Evolutionary conservation across 805 yeast species (phyloP), one percentile per base, ranked within the genome.

Genomic region (Ogataea salicorniae): DNA sequence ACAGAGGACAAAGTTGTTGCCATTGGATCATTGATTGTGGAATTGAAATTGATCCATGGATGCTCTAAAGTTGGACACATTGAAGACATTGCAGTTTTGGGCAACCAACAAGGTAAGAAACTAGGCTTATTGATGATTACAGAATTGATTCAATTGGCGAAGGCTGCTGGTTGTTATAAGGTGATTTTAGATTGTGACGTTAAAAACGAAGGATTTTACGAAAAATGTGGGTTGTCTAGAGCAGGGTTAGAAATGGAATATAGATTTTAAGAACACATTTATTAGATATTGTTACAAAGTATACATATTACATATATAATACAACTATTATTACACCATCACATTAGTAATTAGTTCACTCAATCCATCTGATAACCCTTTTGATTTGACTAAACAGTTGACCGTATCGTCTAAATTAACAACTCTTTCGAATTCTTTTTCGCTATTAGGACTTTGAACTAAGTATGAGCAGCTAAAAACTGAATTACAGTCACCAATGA

Each of bases 31-130:
- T 68, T 92, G 14, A 59, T 94, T 11, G 71, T 94, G 7, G 99
- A 92, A 64, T 76, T 75, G 43, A 92, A 92, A 65, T 68, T 84
- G 52, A 89, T 94, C 52, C 99, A 92, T 67, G 79, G 71, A 37
- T 81, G 94, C 63, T 95, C 96, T 0, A 66, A 75, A 45, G 95
- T 88, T 5, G 98, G 98, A 2, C 98, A 92, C 68, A 85, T 92
- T 53, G 99, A 92, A 61, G 99, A 92, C 63, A 92, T 92, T 51
- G 84, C 97, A 1, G 95, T 92, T 4, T 74, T 81, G 17, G 62
- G 64, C 31, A 68, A 74, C 17, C 87, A 87, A 62, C 97, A 91
- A 61, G 99, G 99, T 6, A 82, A 84, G 61, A 80, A 80, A 56
- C 70, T 92, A 41, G 99, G 99, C 0, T 71, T 74, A 55, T 68